phyloP scores from a whole-genome alignment of 176 grass and related monocot species.

The Phoenix dactylifera region DNA sequence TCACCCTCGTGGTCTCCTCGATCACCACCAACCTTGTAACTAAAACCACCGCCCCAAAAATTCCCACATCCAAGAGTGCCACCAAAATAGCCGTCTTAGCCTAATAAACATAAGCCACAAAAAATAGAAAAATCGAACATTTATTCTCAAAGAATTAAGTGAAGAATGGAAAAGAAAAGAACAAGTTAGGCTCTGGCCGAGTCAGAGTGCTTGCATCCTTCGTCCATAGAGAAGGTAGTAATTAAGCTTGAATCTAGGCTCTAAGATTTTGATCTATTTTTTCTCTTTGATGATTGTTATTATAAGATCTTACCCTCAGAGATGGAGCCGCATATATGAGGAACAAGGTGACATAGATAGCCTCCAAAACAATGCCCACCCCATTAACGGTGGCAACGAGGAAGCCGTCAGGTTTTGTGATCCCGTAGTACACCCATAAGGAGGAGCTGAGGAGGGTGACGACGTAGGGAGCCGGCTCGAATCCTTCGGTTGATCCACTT shows the following conservation, averaged over 20 bases:
- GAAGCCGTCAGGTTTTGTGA: slow-evolving; percentile 57
- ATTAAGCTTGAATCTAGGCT: too few species aligned
- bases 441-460: slow-evolving; percentile 59
- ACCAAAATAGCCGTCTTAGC: slow-evolving; percentile 45
- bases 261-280: too few species aligned
- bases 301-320: slow-evolving; percentile 29
- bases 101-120: slow-evolving; percentile 10
- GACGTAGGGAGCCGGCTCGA: slow-evolving; percentile 60
- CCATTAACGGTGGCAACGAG: slow-evolving; percentile 75
- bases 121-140: too few species aligned
- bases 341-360: slow-evolving; percentile 53
- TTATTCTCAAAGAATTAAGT: too few species aligned
- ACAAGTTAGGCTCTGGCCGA: too few species aligned
- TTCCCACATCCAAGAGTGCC: slow-evolving; percentile 33
- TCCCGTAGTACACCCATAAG: slow-evolving; percentile 70
- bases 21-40: slow-evolving; percentile 21
- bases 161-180: too few species aligned
- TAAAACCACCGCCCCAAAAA: slow-evolving; percentile 36
- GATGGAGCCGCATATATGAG: slow-evolving; percentile 33
- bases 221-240: too few species aligned
- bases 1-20: slow-evolving; percentile 35
- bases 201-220: too few species aligned
- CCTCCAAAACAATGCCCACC: slow-evolving; percentile 36
- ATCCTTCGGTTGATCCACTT: slow-evolving; percentile 57
- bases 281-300: too few species aligned